These are phyloP conservation scores for Diaporthe eres DNA, from an alignment of 2,329 filamentous ascomycete species.

Conservation along the genomic window DNA sequence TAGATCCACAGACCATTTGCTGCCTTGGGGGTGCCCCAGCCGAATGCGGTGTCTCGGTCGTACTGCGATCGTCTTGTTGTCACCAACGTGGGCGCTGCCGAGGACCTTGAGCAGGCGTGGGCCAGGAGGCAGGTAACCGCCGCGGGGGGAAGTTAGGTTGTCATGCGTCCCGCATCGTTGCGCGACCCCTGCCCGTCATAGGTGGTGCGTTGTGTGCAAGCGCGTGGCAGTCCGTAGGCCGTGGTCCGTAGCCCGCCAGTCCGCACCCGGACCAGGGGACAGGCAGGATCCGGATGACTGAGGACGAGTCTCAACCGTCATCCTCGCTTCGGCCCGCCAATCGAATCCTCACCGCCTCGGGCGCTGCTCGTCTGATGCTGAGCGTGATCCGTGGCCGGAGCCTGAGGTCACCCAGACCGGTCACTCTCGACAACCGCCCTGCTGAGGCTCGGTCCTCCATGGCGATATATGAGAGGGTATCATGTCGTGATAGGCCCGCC, in stretches of 20 bases:
- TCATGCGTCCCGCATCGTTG: slow-evolving; percentile 2
- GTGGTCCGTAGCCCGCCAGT: not conserved
- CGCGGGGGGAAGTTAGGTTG: not conserved
- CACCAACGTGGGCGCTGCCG: slow-evolving; percentile 25
- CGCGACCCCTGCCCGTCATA: slow-evolving; percentile 2
- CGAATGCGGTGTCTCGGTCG: slow-evolving; percentile 40
- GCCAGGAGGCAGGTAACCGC: slow-evolving; percentile 26
- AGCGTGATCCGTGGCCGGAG: not conserved
- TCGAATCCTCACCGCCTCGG: slow-evolving; percentile 13
- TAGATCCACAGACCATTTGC: slow-evolving; percentile 21
- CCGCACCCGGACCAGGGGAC: not conserved
- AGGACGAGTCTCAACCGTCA: slow-evolving; percentile 8
- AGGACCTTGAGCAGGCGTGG: not conserved
- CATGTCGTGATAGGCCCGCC: not conserved
- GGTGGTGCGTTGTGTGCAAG: not conserved
- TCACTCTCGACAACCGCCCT: not conserved
- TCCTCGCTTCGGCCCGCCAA: slow-evolving; percentile 31
- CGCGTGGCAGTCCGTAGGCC: slow-evolving; percentile 8
- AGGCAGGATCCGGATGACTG: slow-evolving; percentile 12
- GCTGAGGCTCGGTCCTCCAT: not conserved
- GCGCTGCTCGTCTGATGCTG: not conserved
- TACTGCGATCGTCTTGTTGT: slow-evolving; percentile 23
- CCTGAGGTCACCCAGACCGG: not conserved
- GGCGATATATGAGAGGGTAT: not conserved
- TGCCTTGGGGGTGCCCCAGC: slow-evolving; percentile 14